Conservation (phyloP, 202 grass and related monocot species). For the Hordeum pubiflorum region DNA sequence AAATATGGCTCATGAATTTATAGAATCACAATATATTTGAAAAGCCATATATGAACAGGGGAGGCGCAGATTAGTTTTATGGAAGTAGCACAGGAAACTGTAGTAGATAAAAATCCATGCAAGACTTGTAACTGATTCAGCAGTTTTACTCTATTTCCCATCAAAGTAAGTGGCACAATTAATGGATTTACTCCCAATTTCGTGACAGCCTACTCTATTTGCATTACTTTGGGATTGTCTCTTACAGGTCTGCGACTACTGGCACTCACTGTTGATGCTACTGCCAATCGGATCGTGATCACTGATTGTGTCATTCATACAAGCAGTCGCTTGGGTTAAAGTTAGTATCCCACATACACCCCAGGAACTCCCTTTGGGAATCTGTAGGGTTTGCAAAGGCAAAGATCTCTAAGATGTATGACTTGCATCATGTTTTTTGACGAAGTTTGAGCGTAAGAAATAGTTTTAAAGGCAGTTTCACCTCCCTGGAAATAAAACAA, state of each 20-base stretch:
- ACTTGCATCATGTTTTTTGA: neutral
- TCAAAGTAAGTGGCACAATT: neutral
- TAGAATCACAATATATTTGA: neutral
- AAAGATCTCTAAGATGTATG: neutral
- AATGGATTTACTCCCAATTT: neutral
- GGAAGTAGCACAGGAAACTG: neutral
- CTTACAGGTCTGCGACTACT: neutral
- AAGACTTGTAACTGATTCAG: neutral
- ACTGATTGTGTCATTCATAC: neutral
- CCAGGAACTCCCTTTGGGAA: neutral
- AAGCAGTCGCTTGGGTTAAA: neutral
- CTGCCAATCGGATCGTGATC: neutral
- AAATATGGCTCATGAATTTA: neutral
- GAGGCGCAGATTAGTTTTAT: neutral
- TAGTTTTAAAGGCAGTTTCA: neutral
- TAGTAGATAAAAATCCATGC: neutral
- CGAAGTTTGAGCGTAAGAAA: neutral
- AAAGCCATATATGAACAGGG: neutral
- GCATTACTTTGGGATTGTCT: conserved; percentile 3
- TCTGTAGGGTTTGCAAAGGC: neutral
- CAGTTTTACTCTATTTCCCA: conserved; percentile 9
- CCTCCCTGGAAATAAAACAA: neutral
- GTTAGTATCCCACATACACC: neutral
- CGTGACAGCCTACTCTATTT: neutral
- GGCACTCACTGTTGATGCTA: neutral